Evolutionary conservation across 2,329 filamentous ascomycete genomes (phyloP), one percentile per base, ranked within the genome.

Genomic region (Aspergillus nomiae): DNA sequence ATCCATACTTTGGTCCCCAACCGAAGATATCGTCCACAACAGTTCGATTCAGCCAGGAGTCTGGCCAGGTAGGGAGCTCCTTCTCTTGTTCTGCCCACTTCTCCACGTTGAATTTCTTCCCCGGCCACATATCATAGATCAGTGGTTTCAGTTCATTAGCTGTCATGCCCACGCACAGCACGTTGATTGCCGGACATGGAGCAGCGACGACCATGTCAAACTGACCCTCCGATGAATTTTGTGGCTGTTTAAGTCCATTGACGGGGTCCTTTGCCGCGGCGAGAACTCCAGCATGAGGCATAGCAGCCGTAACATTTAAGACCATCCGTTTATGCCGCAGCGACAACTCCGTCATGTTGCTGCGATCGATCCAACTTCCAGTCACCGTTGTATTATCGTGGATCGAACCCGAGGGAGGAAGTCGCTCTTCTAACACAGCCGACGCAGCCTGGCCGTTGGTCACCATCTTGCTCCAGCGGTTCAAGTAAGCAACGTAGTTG

Each of bases 301-400:
- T 89, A 0, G 90, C 90, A 67, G 94, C 82, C 0, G 89, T 91
- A 30, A 92, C 86, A 66, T 94, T 93, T 73, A 93, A 91, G 69
- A 94, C 80, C 43, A 90, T 82, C 30, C 90, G 82, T 0, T 80
- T 77, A 59, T 86, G 74, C 12, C 81, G 72, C 5, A 81, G 72
- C 4, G 83, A 89, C 0, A 82, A 78, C 4, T 78, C 74, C 0
- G 82, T 81, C 21, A 88, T 83, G 60, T 91, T 81, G 38, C 82
- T 77, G 10, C 82, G 77, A 2, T 90, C 83, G 43, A 93, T 87
- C 91, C 91, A 95, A 2, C 86, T 82, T 0, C 87, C 89, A 1
- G 78, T 83, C 60, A 94, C 81, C 0, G 90, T 92, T 0, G 89
- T 92, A 67, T 93, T 92, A 62, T 92, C 90, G 64, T 86, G 86